Evolutionary conservation across 1,284 basidiomycete genomes (phyloP), one percentile per base, ranked within the genome.

Genomic region (Wolfiporia cocos): DNA sequence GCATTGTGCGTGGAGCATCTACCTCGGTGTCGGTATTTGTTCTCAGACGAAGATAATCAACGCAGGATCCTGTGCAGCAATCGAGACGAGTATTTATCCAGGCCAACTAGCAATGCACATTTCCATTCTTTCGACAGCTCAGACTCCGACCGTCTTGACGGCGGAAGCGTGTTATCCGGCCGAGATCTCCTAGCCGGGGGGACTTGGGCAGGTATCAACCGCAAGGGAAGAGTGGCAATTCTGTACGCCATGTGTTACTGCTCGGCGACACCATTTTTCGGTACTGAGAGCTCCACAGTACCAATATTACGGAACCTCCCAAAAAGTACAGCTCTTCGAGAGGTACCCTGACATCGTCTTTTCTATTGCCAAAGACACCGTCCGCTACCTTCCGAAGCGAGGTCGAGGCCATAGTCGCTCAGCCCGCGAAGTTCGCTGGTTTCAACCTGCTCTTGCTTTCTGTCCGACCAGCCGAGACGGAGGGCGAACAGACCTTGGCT

Each of bases 201-300:
- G 41, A 85, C 86, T 22, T 90, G 86, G 86, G 72, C 87, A 53
- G 86, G 87, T 11, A 59, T 87, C 44, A 76, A 63, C 57, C 72
- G 72, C 46, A 51, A 68, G 46, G 87, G 86, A 22, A 73, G 73
- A 50, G 61, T 87, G 45, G 82, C 82, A 15, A 57, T 89, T 42
- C 58, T 89, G 86, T 88, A 61, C 64, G 82, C 69, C 35, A 35
- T 47, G 38, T 48, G 49, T 19, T 18, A 11, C 32, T 34, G 33
- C 41, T 36, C 42, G 23, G 42, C 23, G 14, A 28, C 35, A 42
- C 35, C 41, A 37, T 10, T 39, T 29, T 46, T 28, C 15, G 22
- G 23, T 33, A 44, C 48, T 49, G 41, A 54, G 37, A 22, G 17
- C 35, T 32, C 41, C 45, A 31, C 59, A 87, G 84, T 56, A 90